Conservation (phyloP, 2,329 filamentous ascomycete species). For the Paecilomyces fulvus region DNA sequence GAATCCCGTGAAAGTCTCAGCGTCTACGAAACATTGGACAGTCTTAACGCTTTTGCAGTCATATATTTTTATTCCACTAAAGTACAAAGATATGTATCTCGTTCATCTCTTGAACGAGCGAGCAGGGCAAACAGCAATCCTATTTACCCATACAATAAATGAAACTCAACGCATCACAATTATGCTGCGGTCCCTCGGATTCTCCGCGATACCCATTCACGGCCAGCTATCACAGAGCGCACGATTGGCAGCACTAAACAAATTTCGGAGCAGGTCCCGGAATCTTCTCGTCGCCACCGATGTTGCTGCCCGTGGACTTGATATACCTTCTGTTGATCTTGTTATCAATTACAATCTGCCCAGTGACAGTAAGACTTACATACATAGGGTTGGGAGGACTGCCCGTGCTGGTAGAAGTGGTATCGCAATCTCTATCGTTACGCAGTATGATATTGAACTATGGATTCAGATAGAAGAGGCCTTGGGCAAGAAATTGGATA, state of each 20-base stretch:
- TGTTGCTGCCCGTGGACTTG: constrained; percentile 79
- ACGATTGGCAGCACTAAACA: constrained; percentile 81
- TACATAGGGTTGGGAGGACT: constrained; percentile 80
- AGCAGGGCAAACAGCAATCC: constrained; percentile 73
- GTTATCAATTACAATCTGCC: constrained; percentile 81
- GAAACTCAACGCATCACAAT: constrained; percentile 82
- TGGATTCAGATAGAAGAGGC: constrained; percentile 75
- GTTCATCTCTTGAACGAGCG: constrained; percentile 80
- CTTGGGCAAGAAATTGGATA: constrained; percentile 64
- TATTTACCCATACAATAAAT: constrained; percentile 87
- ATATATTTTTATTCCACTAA: constrained; percentile 78
- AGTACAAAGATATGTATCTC: constrained; percentile 82
- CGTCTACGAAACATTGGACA: constrained; percentile 81
- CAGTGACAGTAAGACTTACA: constrained; percentile 79
- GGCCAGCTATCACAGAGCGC: constrained; percentile 83
- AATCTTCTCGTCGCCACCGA: constrained; percentile 88
- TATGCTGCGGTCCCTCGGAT: constrained; percentile 72
- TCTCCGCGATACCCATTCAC: constrained; percentile 84
- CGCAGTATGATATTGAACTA: constrained; percentile 79
- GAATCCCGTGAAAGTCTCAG: constrained; percentile 73
- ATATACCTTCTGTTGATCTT: constrained; percentile 79
- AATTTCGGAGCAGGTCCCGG: constrained; percentile 72
- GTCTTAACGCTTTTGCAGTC: constrained; percentile 83
- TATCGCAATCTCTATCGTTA: constrained; percentile 70
- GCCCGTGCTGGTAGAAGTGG: constrained; percentile 79